Evolutionary conservation across 306 rosid genomes (phyloP), one percentile per base, ranked within the genome.

Genomic region (Bauhinia variegata): DNA sequence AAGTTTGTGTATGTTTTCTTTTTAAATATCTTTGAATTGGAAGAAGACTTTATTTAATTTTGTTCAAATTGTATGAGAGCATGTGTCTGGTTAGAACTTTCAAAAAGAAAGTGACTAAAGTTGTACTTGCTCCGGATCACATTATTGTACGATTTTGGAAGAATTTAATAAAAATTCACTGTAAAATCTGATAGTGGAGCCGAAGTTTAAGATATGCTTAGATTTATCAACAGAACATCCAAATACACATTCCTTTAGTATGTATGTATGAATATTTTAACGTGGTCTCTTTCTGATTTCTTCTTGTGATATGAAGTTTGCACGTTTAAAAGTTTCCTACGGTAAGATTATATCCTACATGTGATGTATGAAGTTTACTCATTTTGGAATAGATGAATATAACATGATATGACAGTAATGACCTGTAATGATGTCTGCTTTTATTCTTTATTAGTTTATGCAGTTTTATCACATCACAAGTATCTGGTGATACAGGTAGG

Each of bases 391-490:
- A 60, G 58, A 73, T 76, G 67, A 60, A 48, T 55, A 11, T 37
- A 72, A 43, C 69, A 52, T 65, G 73, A 79, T 69, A 82, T 72
- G 81, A 75, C 78, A 64, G 65, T 54, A 66, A 75, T 70, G 84
- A 56, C 79, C 70, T 66, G 67, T 68, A 72, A 74, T 75, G 70
- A 62, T 79, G 81, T 72, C 70, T 77, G 58, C 68, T 50, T 63
- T 63, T 36, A 17, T 54, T 41, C 59, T 81, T 81, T 81, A 66
- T 57, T 70, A 46, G 30, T 60, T 70, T 71, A 79, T 73, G 73
- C 46, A 86, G 85, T 84, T 84, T 88, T 83, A 65, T 86, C 78
- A 47, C 70, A 62, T 56, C 59, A 74, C 65, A 65, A 68, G 72
- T 60, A 69, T 71, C 65, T 62, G 65, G 72, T 60, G 72, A 71